phyloP scores from a whole-genome alignment of 2,329 filamentous ascomycete species.

The Gnomoniopsis smithogilvyi region DNA sequence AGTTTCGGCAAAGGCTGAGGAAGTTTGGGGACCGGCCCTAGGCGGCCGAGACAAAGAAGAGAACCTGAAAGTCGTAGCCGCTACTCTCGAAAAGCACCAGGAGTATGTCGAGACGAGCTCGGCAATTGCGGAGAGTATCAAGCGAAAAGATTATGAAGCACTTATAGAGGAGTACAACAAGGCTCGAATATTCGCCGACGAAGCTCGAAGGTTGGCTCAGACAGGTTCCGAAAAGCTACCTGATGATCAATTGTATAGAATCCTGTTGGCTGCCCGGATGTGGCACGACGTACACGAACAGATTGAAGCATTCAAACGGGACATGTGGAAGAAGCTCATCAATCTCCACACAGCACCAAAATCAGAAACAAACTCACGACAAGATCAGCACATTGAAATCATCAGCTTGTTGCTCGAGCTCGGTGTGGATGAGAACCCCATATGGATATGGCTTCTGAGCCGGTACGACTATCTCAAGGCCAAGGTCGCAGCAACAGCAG shows the following conservation, averaged over 20 bases:
- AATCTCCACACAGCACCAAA: conserved; percentile 59
- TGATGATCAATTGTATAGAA: conserved; percentile 79
- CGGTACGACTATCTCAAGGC: conserved; percentile 85
- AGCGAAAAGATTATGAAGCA: conserved; percentile 84
- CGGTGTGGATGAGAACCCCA: conserved; percentile 92
- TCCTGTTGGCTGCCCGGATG: conserved; percentile 87
- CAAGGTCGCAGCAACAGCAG: conserved; percentile 75
- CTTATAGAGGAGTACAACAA: conserved; percentile 83
- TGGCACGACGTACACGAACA: conserved; percentile 93
- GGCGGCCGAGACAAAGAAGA: conserved; percentile 90
- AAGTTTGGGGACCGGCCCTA: conserved; percentile 93
- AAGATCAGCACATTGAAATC: conserved; percentile 86
- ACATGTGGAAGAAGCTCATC: conserved; percentile 80
- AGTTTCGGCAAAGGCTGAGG: conserved; percentile 89
- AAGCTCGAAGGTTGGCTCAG: conserved; percentile 68
- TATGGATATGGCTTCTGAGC: conserved; percentile 92
- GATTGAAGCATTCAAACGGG: conserved; percentile 80
- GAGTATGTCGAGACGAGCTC: conserved; percentile 80
- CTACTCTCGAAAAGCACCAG: conserved; percentile 73
- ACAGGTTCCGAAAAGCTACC: conserved; percentile 53
- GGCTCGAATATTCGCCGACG: conserved; percentile 78
- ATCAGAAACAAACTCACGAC: conserved; percentile 50
- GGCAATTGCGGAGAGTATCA: conserved; percentile 77
- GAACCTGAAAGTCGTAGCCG: conserved; percentile 73
- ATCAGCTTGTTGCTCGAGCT: conserved; percentile 88